Conservation (phyloP, 352 stramenopile genomes). For the Globisporangium okanoganense region DNA sequence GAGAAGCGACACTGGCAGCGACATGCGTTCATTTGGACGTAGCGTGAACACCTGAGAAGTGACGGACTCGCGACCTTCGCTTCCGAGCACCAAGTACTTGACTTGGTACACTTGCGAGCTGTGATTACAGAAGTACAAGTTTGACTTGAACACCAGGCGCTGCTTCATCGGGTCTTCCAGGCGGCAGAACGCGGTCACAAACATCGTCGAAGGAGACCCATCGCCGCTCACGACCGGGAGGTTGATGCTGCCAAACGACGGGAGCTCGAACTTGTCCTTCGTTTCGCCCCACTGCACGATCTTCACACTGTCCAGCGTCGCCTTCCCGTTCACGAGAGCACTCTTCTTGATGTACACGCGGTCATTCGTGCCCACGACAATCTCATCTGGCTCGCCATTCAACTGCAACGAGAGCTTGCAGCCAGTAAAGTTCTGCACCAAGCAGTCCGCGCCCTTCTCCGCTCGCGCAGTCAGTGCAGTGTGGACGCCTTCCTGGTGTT, state of each 20-base stretch:
- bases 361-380: slow-evolving; percentile 43
- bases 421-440: slow-evolving; percentile 73
- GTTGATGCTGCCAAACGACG: slow-evolving; percentile 60
- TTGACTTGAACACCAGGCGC: slow-evolving; percentile 73
- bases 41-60: slow-evolving; percentile 62
- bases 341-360: slow-evolving; percentile 33
- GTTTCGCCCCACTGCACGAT: slow-evolving; percentile 61
- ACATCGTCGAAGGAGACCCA: slow-evolving; percentile 38
- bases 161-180: slow-evolving; percentile 65
- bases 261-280: slow-evolving; percentile 31
- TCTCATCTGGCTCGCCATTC: slow-evolving; percentile 31
- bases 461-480: slow-evolving; percentile 31
- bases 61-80: slow-evolving; percentile 35
- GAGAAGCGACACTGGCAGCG: slow-evolving; percentile 57
- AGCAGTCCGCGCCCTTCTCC: slow-evolving; percentile 40
- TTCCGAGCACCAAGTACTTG: slow-evolving; percentile 65
- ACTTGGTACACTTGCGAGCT: slow-evolving; percentile 71
- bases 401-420: slow-evolving; percentile 49
- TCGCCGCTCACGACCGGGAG: slow-evolving; percentile 42
- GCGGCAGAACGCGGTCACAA: slow-evolving; percentile 63
- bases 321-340: slow-evolving; percentile 26
- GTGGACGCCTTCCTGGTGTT: slow-evolving; percentile 62
- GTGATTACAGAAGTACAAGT: slow-evolving; percentile 79
- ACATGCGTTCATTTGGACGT: slow-evolving; percentile 57
- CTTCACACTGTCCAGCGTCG: slow-evolving; percentile 41